Conservation (phyloP, 1,139 yeast genomes). For the Casaregolazyma suthepensis region DNA sequence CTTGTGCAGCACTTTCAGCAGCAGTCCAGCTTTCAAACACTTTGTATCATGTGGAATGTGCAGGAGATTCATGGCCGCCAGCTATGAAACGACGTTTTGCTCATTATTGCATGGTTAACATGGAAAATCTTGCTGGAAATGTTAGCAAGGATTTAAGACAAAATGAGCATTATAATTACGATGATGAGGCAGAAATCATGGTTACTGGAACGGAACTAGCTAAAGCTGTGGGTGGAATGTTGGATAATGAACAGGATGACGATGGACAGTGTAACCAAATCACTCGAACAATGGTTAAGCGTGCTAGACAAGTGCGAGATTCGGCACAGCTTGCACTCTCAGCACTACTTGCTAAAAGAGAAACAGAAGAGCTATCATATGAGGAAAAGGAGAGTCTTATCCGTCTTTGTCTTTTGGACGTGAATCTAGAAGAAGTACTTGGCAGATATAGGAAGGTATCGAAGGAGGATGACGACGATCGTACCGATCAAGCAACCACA, state of each 20-base stretch:
- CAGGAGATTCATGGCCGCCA: slow-evolving; percentile 61
- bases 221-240: slow-evolving; percentile 27
- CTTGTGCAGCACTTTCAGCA: slow-evolving; percentile 63
- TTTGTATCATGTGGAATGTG: slow-evolving; percentile 66
- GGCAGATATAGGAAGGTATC: slow-evolving; percentile 19
- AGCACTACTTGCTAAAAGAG: slow-evolving; percentile 22
- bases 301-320: slow-evolving; percentile 26
- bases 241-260: slow-evolving; percentile 19
- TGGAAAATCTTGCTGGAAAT: slow-evolving; percentile 44
- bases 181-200: slow-evolving; percentile 22
- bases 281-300: slow-evolving; percentile 23
- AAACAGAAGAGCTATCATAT: slow-evolving; percentile 17
- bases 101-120: slow-evolving; percentile 72
- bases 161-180: slow-evolving; percentile 20
- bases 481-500: background rate
- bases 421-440: slow-evolving; percentile 27
- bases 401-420: slow-evolving; percentile 31
- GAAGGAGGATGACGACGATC: slow-evolving; percentile 1
- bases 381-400: slow-evolving; percentile 27
- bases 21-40: slow-evolving; percentile 62
- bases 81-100: slow-evolving; percentile 73
- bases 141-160: slow-evolving; percentile 34
- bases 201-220: slow-evolving; percentile 27
- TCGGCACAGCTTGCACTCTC: slow-evolving; percentile 26
- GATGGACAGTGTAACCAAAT: slow-evolving; percentile 16